Base-by-base conservation (phyloP, 441 rosid species). In the Gossypium schwendimanii region DNA sequence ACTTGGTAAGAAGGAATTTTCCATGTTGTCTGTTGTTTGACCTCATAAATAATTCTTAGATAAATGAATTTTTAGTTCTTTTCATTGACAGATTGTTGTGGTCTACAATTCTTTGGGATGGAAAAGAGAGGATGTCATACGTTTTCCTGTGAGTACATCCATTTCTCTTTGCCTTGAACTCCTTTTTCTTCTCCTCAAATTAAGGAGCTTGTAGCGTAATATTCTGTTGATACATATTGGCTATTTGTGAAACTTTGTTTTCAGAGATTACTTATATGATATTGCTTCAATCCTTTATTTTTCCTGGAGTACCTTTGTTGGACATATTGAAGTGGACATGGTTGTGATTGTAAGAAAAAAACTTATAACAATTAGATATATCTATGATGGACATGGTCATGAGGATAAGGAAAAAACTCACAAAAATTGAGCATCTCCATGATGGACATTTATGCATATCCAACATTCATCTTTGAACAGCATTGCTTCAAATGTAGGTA, bases 101-200 rank as follows among this genome's bases (percentile, higher is more conserved):
- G 89, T 88, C 70, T 96, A 96, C 82, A 96, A 96, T 81, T 78
- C 99, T 69, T 94, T 96, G 69, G 99, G 98, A 81, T 96, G 98
- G 99, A 84, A 86, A 81, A 88, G 99, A 83, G 88, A 83, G 61
- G 97, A 96, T 79, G 84, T 87, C 28, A 83, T 96, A 75, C 91
- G 85, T 77, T 80, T 96, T 80, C 99, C 98, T 23, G 99, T 93
- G 81, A 88, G 97, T 85, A 72, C 65, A 77, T 17, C 53, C 26
- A 65, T 15, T 77, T 33, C 76, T 61, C 26, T 28, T 65, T 36
- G 33, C 75, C 63, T 64, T 75, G 68, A 6, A 28, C 18, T 65
- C 36, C 11, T 20, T 64, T 44, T 64, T 24, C 20, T 0, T 11
- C 31, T 57, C 26, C 26, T 57, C 62, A 57, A 20, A 21, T 41